Base-by-base conservation (phyloP, 2,329 filamentous ascomycete genomes). In the Akanthomyces muscarius region DNA sequence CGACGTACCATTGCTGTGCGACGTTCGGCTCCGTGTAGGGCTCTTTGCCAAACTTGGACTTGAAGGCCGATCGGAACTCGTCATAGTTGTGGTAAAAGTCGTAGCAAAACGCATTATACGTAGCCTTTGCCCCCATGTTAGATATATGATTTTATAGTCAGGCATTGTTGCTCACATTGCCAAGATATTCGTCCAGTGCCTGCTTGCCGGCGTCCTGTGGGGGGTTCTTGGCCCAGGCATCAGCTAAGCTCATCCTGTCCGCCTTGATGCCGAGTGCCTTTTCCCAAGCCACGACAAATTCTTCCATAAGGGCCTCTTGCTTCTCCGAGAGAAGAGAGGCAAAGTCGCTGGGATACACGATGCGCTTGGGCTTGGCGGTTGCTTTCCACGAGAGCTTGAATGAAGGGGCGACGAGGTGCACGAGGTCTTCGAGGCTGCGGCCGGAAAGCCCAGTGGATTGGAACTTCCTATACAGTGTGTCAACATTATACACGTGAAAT, bases 61-160 rank as follows among this genome's bases (percentile, higher is more conserved):
- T 42, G 41, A 73, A 77, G 1, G 65, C 64, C 1, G 63, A 30
- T 25, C 69, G 67, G 33, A 77, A 77, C 0, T 60, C 50, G 18
- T 70, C 65, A 59, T 73, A 75, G 5, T 67, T 60, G 47, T 72
- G 67, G 57, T 71, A 74, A 58, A 73, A 75, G 8, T 74, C 73
- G 65, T 73, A 72, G 57, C 72, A 74, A 58, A 72, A 73, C 1
- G 68, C 68, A 2, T 64, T 62, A 36, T 73, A 75, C 1, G 71
- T 67, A 3, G 70, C 70, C 73, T 77, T 13, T 30, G 3, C 18
- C 11, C 1, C 10, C 7, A 13, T 36, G 62, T 71, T 30, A 51
- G 28, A 16, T 18, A 33, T 3, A 25, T 36, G 4, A 7, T 23
- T 65, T 4, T 13, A 16, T 2, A 33, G 14, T 11, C 23, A 44